A percentile compares a stretch with the other conserved stretches of the same genome.
These are phyloP conservation scores for Cyclostephanos invisitatus DNA, from an alignment of 108 stramenopile genomes.

Conservation along the genomic window DNA sequence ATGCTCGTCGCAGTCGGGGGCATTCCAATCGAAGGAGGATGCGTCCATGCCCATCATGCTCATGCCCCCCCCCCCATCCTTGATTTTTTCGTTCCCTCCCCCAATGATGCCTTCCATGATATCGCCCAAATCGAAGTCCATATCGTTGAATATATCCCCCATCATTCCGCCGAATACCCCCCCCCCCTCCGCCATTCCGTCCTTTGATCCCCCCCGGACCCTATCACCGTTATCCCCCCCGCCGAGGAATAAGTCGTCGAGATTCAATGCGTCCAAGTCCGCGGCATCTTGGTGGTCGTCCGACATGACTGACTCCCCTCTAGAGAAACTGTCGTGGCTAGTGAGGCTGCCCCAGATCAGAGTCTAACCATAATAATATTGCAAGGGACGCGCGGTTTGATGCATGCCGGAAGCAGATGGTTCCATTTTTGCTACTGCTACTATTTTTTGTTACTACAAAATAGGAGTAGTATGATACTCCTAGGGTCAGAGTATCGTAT, in stretches of 20 bases:
- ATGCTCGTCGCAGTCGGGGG: not conserved
- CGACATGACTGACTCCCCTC: too few relatives aligned
- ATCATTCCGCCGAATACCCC: not conserved
- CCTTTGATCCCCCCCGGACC: not conserved
- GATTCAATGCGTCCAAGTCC: constrained; percentile 32
- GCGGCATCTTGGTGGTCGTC: constrained; percentile 1
- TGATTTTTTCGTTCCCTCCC: not conserved
- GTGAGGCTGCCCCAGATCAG: too few relatives aligned
- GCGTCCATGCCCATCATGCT: too few relatives aligned
- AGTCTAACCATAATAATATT: too few relatives aligned
- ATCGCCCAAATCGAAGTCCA: constrained; percentile 41
- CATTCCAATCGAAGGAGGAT: not conserved
- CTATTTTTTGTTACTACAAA: too few relatives aligned
- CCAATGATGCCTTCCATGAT: constrained; percentile 29
- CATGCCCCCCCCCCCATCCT: too few relatives aligned
- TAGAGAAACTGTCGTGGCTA: too few relatives aligned
- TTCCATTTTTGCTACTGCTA: too few relatives aligned
- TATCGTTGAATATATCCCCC: constrained; percentile 30
- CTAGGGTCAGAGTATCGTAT: too few relatives aligned
- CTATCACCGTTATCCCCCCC: constrained; percentile 6
- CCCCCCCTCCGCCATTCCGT: not conserved
- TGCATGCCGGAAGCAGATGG: too few relatives aligned
- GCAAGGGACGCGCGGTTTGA: too few relatives aligned
- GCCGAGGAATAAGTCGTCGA: constrained; percentile 38
- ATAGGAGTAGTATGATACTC: too few relatives aligned